These are phyloP conservation scores for Schizophyllum amplum DNA, from an alignment of 1,284 basidiomycete species.

Conservation along the genomic window DNA sequence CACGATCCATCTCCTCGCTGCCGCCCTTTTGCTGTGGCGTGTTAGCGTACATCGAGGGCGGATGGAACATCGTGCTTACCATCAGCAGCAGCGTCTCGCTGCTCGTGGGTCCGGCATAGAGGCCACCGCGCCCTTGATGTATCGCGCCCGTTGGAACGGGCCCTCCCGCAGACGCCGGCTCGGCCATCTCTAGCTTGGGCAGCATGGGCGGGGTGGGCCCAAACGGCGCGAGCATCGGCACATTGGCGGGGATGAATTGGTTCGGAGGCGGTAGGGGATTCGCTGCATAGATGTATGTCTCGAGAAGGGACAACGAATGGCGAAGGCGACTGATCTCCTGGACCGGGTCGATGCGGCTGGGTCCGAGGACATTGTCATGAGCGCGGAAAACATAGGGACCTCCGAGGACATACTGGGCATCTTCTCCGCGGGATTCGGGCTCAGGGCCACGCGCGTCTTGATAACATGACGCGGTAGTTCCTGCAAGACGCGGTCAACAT, in stretches of 20 bases:
- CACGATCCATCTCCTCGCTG: constrained; percentile 40
- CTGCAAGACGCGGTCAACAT: constrained; percentile 27
- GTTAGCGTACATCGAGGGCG: constrained; percentile 63
- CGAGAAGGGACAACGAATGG: constrained; percentile 63
- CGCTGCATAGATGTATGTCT: constrained; percentile 55
- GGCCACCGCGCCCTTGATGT: constrained; percentile 31
- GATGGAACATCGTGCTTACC: constrained; percentile 44
- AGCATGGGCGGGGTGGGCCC: constrained; percentile 23
- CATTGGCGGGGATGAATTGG: constrained; percentile 24
- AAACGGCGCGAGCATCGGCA: constrained; percentile 41
- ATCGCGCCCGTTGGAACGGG: not conserved
- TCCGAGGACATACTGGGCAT: constrained; percentile 38
- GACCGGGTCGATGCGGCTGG: constrained; percentile 55
- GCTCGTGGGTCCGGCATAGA: constrained; percentile 69
- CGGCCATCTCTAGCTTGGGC: constrained; percentile 39
- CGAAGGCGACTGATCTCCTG: constrained; percentile 67
- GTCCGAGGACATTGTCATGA: constrained; percentile 9
- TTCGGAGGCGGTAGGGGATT: constrained; percentile 22
- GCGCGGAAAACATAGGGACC: not conserved
- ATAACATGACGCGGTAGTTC: constrained; percentile 69
- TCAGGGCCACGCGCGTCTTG: constrained; percentile 56
- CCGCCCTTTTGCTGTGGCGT: constrained; percentile 55
- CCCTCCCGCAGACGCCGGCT: not conserved
- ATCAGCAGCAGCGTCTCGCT: constrained; percentile 57
- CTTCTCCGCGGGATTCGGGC: constrained; percentile 41